These are phyloP conservation scores for Yarrowia bubula DNA, from an alignment of 805 yeast genomes.

Conservation along the genomic window DNA sequence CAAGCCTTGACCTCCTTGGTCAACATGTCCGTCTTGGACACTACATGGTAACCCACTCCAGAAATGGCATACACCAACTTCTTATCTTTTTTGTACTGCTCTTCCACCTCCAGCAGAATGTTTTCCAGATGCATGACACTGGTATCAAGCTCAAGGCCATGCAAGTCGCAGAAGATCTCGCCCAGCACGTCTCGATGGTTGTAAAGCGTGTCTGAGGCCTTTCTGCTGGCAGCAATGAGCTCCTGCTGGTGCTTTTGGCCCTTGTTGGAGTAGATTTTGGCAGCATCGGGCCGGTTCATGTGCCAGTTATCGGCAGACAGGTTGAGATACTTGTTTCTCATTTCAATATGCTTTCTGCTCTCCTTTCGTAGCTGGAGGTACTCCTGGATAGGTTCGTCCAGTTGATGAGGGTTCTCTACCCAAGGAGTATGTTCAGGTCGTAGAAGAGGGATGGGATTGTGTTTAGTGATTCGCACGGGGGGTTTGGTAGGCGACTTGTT, in stretches of 20 bases:
- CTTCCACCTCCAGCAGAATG: conserved; percentile 32
- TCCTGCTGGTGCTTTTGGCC: conserved; percentile 38
- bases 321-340: conserved; percentile 40
- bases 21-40: conserved; percentile 36
- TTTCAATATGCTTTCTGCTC: conserved; percentile 36
- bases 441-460: conserved; percentile 10
- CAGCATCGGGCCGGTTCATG: conserved; percentile 37
- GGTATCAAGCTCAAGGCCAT: conserved; percentile 41
- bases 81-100: conserved; percentile 31
- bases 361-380: conserved; percentile 35
- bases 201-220: conserved; percentile 36
- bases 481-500: neutral
- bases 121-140: conserved; percentile 38
- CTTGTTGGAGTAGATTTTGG: conserved; percentile 36
- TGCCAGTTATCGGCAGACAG: conserved; percentile 40
- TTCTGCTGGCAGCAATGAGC: conserved; percentile 35
- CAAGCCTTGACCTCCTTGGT: conserved; percentile 37
- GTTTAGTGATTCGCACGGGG: neutral
- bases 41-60: conserved; percentile 39
- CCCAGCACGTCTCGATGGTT: conserved; percentile 33
- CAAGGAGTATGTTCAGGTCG: conserved; percentile 35
- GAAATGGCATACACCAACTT: conserved; percentile 39
- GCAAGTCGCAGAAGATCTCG: conserved; percentile 39
- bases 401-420: conserved; percentile 32
- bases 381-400: conserved; percentile 31